Evolutionary conservation across 371 early-diverging fungal genomes (phyloP), one percentile per base, ranked within the genome.

Genomic region (Cokeromyces recurvatus): DNA sequence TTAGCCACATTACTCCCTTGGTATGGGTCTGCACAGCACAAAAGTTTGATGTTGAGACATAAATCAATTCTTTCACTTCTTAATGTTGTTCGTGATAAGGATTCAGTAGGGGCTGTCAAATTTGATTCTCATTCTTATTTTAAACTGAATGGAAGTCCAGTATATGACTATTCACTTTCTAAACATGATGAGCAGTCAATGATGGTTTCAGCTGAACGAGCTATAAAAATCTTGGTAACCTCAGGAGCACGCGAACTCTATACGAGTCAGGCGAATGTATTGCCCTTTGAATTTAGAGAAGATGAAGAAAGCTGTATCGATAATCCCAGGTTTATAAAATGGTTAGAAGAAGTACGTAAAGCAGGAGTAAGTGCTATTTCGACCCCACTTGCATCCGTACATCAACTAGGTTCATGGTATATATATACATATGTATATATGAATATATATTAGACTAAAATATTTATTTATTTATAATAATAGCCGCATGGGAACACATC

Each of bases 351-450:
- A 5, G 32, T 64, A 10, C 37, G 31, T 15, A 54, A 59, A 23
- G 32, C 41, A 25, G 62, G 66, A 10, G 31, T 64, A 4, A 32
- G 35, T 10, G 39, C 42, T 36, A 25, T 37, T 2, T 17, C 46
- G 37, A 38, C 52, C 7, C 25, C 42, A 14, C 24, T 43, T 19
- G 27, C 32, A 3, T 63, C 63, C 21, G 76, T 73, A 5, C 79
- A 83, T 60, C 79, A 80, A 48, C 66, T 83, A 71, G 77, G 82
- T 24, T 60, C 83, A 24, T 76, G 79, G 81, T 77, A 77, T 40
- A 60, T 43, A 12, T 17, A 3, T 32, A 32, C 11, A 21, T 10
- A 31, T 4, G 35, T 41, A 4, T 21, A 1, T 15, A 29, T 19
- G 36, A 23, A 36, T 31, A 36, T n/a, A n/a, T n/a, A n/a, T n/a